phyloP scores from a whole-genome alignment of 2,329 filamentous ascomycete species.

The Calonectria montana region DNA sequence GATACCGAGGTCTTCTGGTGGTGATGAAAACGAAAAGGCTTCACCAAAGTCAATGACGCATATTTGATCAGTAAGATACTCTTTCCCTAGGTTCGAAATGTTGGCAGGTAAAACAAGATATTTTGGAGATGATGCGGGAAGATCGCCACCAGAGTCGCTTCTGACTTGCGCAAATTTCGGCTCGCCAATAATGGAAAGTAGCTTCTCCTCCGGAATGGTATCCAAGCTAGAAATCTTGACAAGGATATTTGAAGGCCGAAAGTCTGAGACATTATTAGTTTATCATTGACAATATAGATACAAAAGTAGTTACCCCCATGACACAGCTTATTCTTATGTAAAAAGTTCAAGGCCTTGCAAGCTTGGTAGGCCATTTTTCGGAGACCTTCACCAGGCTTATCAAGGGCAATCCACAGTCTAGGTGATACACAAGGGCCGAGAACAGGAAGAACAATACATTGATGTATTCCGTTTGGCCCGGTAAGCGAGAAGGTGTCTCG shows the following conservation, averaged over 20 bases:
- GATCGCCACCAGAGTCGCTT: conserved; percentile 11
- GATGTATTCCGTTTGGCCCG: conserved; percentile 41
- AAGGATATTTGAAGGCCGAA: conserved; percentile 44
- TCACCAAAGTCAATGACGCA: conserved; percentile 41
- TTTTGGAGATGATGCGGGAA: conserved; percentile 29
- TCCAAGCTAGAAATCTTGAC: conserved; percentile 36
- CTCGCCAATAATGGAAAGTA: conserved; percentile 30
- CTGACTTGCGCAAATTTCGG: conserved; percentile 18
- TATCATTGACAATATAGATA: background rate
- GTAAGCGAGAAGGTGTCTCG: background rate
- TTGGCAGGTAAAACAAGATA: conserved; percentile 38
- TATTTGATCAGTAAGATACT: conserved; percentile 30
- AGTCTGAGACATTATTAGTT: conserved; percentile 26
- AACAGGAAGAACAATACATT: conserved; percentile 41
- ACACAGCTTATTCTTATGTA: conserved; percentile 44
- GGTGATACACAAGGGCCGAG: conserved; percentile 43
- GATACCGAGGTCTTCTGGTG: conserved; percentile 39
- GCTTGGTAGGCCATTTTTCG: conserved; percentile 36
- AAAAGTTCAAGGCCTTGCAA: conserved; percentile 33
- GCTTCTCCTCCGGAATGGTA: conserved; percentile 32
- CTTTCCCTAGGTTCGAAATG: background rate
- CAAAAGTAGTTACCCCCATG: conserved; percentile 42
- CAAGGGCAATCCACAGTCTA: conserved; percentile 14
- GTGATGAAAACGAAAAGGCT: conserved; percentile 27
- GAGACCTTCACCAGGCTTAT: conserved; percentile 14